These are phyloP conservation scores for Verticillium dahliae DNA, from an alignment of 2,329 filamentous ascomycete genomes.

Conservation along the genomic window DNA sequence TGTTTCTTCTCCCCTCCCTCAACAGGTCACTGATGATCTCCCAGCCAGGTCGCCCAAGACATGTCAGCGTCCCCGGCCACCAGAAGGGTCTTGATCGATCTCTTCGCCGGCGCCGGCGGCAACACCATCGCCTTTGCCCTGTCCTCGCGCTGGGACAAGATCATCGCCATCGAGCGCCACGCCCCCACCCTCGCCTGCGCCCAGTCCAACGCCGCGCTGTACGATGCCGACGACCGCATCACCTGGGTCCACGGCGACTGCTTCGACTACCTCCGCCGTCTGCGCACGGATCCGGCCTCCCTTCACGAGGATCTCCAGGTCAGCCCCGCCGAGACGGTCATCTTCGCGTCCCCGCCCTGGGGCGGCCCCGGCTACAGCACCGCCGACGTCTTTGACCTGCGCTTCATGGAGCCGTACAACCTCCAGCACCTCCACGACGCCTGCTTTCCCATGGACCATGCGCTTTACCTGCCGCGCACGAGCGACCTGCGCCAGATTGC, in stretches of 20 bases:
- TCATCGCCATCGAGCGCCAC: slow-evolving; percentile 88
- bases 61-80: slow-evolving; percentile 48
- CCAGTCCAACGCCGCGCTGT: slow-evolving; percentile 83
- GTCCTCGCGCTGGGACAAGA: slow-evolving; percentile 68
- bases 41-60: slow-evolving; percentile 68
- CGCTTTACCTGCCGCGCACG: slow-evolving; percentile 79
- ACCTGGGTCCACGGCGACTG: slow-evolving; percentile 85
- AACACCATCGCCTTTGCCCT: slow-evolving; percentile 93
- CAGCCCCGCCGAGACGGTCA: slow-evolving; percentile 32
- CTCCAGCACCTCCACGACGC: slow-evolving; percentile 55
- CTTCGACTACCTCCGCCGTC: slow-evolving; percentile 61
- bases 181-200: slow-evolving; percentile 76
- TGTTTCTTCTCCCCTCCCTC: background rate
- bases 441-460: slow-evolving; percentile 54
- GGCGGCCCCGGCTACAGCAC: slow-evolving; percentile 50
- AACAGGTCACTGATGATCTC: background rate
- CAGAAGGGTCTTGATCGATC: slow-evolving; percentile 70
- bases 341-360: slow-evolving; percentile 57
- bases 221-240: slow-evolving; percentile 68
- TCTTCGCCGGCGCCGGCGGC: slow-evolving; percentile 86
- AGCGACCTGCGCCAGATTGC: slow-evolving; percentile 78
- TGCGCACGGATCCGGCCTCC: slow-evolving; percentile 26
- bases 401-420: slow-evolving; percentile 83
- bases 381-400: slow-evolving; percentile 72
- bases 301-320: slow-evolving; percentile 32